These are phyloP conservation scores for Glebionis coronaria DNA, from an alignment of 129 eudicot genomes.

Conservation along the genomic window DNA sequence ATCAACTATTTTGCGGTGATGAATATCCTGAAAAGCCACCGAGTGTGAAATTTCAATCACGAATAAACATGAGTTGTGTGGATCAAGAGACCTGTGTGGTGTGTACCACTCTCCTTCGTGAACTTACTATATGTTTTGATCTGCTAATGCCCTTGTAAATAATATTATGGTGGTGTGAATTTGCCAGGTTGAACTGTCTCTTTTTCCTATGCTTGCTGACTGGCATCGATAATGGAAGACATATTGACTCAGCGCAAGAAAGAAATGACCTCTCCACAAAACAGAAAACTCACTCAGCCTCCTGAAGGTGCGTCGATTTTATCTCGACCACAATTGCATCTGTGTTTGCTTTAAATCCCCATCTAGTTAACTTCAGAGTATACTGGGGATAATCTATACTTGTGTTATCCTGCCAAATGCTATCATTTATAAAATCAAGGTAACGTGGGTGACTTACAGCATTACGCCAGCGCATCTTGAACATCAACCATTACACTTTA, in stretches of 20 bases:
- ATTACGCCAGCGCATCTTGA: no score
- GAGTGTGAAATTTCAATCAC: conserved; percentile 46
- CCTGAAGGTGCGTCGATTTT: conserved; percentile 48
- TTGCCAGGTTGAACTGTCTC: conserved; percentile 66
- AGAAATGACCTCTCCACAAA: conserved; percentile 77
- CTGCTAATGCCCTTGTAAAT: conserved; percentile 13
- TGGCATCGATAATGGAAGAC: conserved; percentile 86
- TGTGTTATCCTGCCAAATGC: no score
- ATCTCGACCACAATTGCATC: not conserved
- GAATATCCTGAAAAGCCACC: conserved; percentile 62
- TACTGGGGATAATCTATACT: not conserved
- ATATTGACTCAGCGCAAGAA: conserved; percentile 63
- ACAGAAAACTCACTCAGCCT: conserved; percentile 81
- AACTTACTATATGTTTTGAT: conserved; percentile 4
- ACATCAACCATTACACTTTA: no score
- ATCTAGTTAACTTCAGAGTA: not conserved
- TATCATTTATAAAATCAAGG: no score
- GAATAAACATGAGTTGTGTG: conserved; percentile 55
- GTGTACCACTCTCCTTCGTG: conserved; percentile 21
- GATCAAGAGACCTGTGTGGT: conserved; percentile 65
- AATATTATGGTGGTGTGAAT: conserved; percentile 16
- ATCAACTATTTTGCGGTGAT: conserved; percentile 47
- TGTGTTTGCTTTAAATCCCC: conserved; percentile 1
- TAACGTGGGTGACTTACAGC: no score
- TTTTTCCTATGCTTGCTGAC: conserved; percentile 77